phyloP scores from a whole-genome alignment of 192 early-diverging fungal species.

The Linnemannia hyalina region DNA sequence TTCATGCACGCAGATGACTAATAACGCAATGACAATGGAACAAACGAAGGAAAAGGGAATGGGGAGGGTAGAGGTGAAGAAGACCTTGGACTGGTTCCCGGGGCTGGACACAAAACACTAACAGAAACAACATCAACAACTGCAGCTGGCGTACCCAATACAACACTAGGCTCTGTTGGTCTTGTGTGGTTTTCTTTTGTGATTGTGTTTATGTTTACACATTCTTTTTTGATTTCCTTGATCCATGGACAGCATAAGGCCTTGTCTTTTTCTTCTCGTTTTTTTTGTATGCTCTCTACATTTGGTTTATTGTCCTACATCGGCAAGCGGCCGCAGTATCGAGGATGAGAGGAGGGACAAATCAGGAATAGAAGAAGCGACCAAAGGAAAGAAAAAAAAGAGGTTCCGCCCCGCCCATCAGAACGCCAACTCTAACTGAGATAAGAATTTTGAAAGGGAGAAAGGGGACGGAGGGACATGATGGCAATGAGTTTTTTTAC shows the following conservation, averaged over 20 bases:
- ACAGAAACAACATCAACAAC: not conserved
- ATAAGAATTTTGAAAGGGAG: slow-evolving; percentile 33
- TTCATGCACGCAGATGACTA: slow-evolving; percentile 3
- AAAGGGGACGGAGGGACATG: not conserved
- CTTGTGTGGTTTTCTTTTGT: not conserved
- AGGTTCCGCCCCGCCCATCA: not conserved
- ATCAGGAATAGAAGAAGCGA: not conserved
- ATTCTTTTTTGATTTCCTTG: not conserved
- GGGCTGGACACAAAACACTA: not conserved
- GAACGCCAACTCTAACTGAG: slow-evolving; percentile 23
- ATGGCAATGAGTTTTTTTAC: not conserved
- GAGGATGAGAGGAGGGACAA: not conserved
- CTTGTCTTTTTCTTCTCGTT: not conserved
- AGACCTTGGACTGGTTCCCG: not conserved
- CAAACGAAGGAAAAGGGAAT: not conserved
- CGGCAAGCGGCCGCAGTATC: slow-evolving; percentile 1
- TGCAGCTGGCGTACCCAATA: not conserved
- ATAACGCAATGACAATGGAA: not conserved
- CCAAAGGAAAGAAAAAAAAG: not conserved
- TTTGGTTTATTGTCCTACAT: not conserved
- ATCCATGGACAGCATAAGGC: not conserved
- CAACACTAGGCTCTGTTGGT: not conserved
- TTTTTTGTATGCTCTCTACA: not conserved
- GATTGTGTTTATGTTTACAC: not conserved
- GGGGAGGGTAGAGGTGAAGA: too few relatives aligned